Evolutionary conservation across 768 basidiomycete genomes (phyloP).

Genomic region (Gautieria morchelliformis): DNA sequence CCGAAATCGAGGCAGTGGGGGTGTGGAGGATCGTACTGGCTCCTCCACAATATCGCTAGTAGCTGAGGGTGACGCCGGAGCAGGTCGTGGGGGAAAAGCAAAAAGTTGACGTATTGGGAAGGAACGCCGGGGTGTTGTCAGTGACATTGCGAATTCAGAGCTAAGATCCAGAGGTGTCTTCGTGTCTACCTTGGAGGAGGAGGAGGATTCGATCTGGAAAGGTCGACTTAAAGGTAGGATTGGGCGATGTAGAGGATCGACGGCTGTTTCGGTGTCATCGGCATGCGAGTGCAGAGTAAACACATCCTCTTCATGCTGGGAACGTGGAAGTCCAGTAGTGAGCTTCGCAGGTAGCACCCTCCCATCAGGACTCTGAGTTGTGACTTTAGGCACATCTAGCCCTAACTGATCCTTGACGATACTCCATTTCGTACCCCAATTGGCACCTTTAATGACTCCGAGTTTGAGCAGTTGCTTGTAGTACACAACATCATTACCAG

Average conservation of each 20-base stretch:
- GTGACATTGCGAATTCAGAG: background rate
- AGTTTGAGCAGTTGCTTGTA: slow-evolving; percentile 79
- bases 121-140: background rate
- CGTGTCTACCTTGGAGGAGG: slow-evolving; percentile 13
- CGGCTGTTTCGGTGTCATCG: slow-evolving; percentile 22
- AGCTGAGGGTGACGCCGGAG: slow-evolving; percentile 20
- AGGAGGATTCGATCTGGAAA: slow-evolving; percentile 12
- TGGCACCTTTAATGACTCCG: slow-evolving; percentile 67
- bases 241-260: background rate
- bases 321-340: background rate
- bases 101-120: background rate
- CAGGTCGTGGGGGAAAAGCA: slow-evolving; percentile 6
- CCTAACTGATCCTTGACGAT: slow-evolving; percentile 51
- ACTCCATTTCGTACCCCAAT: slow-evolving; percentile 79
- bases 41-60: slow-evolving; percentile 13
- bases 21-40: slow-evolving; percentile 10
- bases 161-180: background rate
- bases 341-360: background rate
- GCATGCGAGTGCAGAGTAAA: slow-evolving; percentile 36
- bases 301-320: slow-evolving; percentile 26
- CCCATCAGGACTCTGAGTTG: slow-evolving; percentile 12
- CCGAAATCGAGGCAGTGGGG: background rate
- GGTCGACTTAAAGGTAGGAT: background rate
- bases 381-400: slow-evolving; percentile 8
- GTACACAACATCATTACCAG: slow-evolving; percentile 66